These are phyloP conservation scores for Noccaea bulbosa DNA, from an alignment of 345 rosid genomes.

Conservation along the genomic window DNA sequence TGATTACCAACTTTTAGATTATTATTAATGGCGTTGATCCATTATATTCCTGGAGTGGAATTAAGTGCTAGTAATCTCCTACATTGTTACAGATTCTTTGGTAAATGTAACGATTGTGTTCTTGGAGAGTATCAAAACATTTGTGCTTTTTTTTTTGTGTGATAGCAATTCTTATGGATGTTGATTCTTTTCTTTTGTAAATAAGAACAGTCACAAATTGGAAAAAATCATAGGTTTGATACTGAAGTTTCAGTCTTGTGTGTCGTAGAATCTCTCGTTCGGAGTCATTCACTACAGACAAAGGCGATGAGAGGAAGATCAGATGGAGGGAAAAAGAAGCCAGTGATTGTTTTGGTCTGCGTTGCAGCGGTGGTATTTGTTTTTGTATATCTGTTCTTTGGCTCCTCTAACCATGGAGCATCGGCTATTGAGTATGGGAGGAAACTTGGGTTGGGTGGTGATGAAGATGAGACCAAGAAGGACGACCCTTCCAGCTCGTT, in stretches of 20 bases:
- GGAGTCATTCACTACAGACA: slow-evolving; percentile 47
- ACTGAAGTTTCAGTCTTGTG: slow-evolving; percentile 1
- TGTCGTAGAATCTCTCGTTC: slow-evolving; percentile 31
- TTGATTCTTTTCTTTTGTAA: no score
- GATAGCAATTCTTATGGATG: no score
- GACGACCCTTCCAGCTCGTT: slow-evolving; percentile 56
- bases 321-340: slow-evolving; percentile 84
- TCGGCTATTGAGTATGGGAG: slow-evolving; percentile 88
- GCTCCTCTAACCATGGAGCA: slow-evolving; percentile 61
- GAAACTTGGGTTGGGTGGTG: slow-evolving; percentile 85
- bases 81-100: background rate
- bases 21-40: background rate
- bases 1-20: background rate
- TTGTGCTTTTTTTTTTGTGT: no score
- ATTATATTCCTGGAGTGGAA: background rate
- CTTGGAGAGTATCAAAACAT: no score
- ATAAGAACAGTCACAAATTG: background rate
- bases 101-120: background rate
- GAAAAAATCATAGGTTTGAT: background rate
- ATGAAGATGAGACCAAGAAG: slow-evolving; percentile 70
- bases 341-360: slow-evolving; percentile 61
- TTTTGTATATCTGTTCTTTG: slow-evolving; percentile 70
- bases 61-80: background rate
- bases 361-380: slow-evolving; percentile 61
- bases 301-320: slow-evolving; percentile 95